These are phyloP conservation scores for Lachnellula hyalina DNA, from an alignment of 2,329 filamentous ascomycete genomes.

Conservation along the genomic window DNA sequence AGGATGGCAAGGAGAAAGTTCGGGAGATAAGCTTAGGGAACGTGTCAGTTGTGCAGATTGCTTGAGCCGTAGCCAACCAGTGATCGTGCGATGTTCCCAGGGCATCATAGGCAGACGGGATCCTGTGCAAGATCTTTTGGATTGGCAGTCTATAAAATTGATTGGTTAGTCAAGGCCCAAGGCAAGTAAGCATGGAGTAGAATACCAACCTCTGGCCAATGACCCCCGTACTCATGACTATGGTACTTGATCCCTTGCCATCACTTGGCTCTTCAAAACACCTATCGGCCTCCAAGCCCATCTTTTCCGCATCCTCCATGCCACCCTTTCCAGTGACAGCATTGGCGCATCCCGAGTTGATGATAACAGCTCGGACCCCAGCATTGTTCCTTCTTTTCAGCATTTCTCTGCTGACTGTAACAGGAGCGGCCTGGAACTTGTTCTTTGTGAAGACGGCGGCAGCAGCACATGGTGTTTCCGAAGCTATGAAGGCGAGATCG, in stretches of 20 bases:
- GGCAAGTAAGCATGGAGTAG: neutral
- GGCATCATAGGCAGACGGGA: constrained; percentile 68
- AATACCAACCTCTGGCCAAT: constrained; percentile 74
- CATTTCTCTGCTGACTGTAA: constrained; percentile 74
- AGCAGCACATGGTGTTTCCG: constrained; percentile 77
- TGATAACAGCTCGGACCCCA: constrained; percentile 74
- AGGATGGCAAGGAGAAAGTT: constrained; percentile 78
- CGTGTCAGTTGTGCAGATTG: constrained; percentile 97
- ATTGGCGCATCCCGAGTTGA: constrained; percentile 96
- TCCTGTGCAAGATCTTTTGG: constrained; percentile 77
- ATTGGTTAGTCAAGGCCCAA: neutral
- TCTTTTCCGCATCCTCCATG: constrained; percentile 77
- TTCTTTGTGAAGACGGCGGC: constrained; percentile 97
- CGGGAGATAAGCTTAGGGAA: constrained; percentile 92
- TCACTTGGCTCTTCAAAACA: constrained; percentile 46
- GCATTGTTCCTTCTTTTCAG: constrained; percentile 60
- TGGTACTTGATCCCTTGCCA: constrained; percentile 53
- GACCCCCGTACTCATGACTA: constrained; percentile 98
- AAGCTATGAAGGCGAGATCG: constrained; percentile 83
- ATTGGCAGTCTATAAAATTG: constrained; percentile 65
- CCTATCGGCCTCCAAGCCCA: constrained; percentile 74
- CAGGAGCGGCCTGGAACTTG: constrained; percentile 94
- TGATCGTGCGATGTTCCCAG: constrained; percentile 73
- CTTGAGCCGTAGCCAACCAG: constrained; percentile 81
- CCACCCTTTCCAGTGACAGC: constrained; percentile 91